Percentiles rank a stretch among this genome's conserved stretches.
Conservation (phyloP, 257 asterid genomes). For the Solanum ahanhuiri region DNA sequence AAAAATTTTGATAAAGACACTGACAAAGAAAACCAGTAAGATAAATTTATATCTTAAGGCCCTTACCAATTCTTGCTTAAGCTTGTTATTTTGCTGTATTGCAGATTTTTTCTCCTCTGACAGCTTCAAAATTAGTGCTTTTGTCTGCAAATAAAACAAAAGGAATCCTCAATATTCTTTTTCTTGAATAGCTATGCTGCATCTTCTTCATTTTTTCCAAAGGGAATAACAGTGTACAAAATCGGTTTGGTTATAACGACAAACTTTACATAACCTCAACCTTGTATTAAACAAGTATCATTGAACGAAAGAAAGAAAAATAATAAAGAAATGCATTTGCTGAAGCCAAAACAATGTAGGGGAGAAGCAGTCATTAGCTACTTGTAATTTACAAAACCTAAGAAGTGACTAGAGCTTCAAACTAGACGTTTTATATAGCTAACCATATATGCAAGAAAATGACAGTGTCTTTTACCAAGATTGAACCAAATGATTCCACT, state of each 20-base stretch:
- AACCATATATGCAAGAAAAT: background rate
- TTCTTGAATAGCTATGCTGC: background rate
- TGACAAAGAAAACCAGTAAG: background rate
- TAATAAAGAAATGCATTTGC: background rate
- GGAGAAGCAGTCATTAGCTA: background rate
- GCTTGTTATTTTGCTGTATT: conserved; percentile 56
- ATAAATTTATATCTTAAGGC: background rate
- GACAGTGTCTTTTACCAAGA: background rate
- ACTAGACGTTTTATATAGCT: background rate
- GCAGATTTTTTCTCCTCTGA: conserved; percentile 64
- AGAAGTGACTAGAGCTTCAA: background rate
- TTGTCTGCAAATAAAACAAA: conserved; percentile 39
- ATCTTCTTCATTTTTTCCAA: background rate
- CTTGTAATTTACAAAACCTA: background rate
- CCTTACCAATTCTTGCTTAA: conserved; percentile 52
- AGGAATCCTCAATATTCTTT: background rate
- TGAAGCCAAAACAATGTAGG: background rate
- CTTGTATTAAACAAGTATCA: background rate
- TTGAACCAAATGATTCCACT: background rate
- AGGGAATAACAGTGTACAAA: background rate
- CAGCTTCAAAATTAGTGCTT: conserved; percentile 63
- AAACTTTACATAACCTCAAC: background rate
- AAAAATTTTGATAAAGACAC: background rate
- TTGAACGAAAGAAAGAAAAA: background rate
- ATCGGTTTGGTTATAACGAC: background rate